A percentile compares a stretch with the other conserved stretches of the same genome.
These are phyloP conservation scores for Chrysanthemum makinoi DNA, from an alignment of 129 eudicot genomes.

Conservation along the genomic window DNA sequence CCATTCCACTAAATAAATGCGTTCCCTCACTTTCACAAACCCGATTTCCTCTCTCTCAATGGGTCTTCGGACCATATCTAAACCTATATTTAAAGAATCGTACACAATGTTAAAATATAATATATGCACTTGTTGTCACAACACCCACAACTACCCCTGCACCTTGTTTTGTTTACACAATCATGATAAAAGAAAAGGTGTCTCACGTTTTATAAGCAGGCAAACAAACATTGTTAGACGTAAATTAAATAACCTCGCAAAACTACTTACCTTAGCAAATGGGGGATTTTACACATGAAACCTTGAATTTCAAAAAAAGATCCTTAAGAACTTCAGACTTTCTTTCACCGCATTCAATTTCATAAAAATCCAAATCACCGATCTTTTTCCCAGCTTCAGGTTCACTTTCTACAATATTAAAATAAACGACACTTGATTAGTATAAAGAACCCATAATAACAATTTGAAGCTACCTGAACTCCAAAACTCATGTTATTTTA, in stretches of 20 bases:
- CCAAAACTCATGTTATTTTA: no score
- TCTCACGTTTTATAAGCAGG: no score
- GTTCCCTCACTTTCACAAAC: slow-evolving; percentile 31
- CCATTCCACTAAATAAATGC: slow-evolving; percentile 76
- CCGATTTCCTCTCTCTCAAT: slow-evolving; percentile 48
- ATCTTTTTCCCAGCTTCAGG: slow-evolving; percentile 87
- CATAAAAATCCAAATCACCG: slow-evolving; percentile 75
- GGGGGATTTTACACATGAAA: slow-evolving; percentile 64
- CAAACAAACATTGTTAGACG: no score
- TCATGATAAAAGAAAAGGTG: neutral
- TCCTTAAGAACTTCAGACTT: slow-evolving; percentile 93
- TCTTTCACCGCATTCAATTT: slow-evolving; percentile 91
- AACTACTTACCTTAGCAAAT: no score
- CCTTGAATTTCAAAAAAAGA: slow-evolving; percentile 66
- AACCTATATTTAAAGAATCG: slow-evolving; percentile 45
- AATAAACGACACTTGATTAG: no score
- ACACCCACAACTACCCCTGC: slow-evolving; percentile 79
- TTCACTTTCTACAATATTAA: slow-evolving; percentile 74
- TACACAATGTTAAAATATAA: slow-evolving; percentile 46
- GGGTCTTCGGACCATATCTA: slow-evolving; percentile 84
- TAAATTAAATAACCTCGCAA: no score
- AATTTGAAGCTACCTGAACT: no score
- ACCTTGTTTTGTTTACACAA: slow-evolving; percentile 37
- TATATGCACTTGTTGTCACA: slow-evolving; percentile 61
- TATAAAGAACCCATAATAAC: no score